phyloP scores from a whole-genome alignment of 495 filamentous ascomycete genomes.

The Schizothecium vesticola region DNA sequence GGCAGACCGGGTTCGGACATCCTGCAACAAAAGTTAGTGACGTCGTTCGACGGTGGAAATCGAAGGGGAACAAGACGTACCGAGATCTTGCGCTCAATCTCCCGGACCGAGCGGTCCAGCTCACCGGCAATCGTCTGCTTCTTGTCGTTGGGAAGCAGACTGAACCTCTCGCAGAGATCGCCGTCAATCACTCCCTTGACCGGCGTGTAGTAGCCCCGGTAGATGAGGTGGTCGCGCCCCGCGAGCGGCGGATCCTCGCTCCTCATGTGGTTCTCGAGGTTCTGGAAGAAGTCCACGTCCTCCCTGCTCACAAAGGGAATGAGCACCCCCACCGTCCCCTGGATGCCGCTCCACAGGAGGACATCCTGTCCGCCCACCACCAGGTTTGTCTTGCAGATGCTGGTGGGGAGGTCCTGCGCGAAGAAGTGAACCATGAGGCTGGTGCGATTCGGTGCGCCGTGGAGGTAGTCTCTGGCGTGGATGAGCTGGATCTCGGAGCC shows the following conservation, averaged over 20 bases:
- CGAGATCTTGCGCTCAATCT: conserved; percentile 93
- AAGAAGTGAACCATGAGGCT: conserved; percentile 83
- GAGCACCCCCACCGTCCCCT: conserved; percentile 87
- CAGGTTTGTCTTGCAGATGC: conserved; percentile 80
- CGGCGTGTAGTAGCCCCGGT: conserved; percentile 92
- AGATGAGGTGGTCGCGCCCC: conserved; percentile 91
- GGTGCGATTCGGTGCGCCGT: conserved; percentile 79
- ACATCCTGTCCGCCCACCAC: conserved; percentile 90
- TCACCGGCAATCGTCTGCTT: conserved; percentile 93
- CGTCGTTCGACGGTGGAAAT: background rate
- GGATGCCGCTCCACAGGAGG: conserved; percentile 87
- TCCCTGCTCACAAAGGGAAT: conserved; percentile 86
- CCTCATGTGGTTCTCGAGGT: conserved; percentile 78
- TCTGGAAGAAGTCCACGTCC: conserved; percentile 96
- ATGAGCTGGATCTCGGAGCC: conserved; percentile 82
- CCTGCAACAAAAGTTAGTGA: conserved; percentile 45
- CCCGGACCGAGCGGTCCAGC: conserved; percentile 80
- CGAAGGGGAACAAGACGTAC: conserved; percentile 43
- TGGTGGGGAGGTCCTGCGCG: conserved; percentile 86
- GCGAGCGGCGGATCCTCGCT: conserved; percentile 79
- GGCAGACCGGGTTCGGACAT: conserved; percentile 82
- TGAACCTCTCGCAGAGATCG: conserved; percentile 93
- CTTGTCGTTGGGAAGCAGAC: conserved; percentile 71
- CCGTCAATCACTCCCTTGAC: conserved; percentile 97
- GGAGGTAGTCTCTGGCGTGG: conserved; percentile 81